Base-by-base conservation (phyloP, 2,329 filamentous ascomycete species). In the Trichoderma sp. region DNA sequence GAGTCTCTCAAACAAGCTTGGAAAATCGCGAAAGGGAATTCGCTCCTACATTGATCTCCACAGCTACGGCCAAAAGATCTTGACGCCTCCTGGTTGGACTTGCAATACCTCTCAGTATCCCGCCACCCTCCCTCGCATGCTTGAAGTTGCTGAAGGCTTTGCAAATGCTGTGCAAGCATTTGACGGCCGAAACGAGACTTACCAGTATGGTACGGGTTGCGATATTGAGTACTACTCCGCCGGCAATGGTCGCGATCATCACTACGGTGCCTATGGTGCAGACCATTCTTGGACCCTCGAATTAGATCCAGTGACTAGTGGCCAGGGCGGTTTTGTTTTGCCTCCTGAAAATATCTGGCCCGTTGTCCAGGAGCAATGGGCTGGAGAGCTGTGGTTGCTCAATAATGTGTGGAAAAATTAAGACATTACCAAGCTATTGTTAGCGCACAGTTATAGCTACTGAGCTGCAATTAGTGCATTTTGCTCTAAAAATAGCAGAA, bases 161-260 rank as follows among this genome's bases (percentile, higher is more conserved):
- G 65, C 65, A 28, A 68, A 68, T 26, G 55, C 65, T 8, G 65
- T 68, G 15, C 53, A 68, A 26, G 65, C 17, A n/a, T 68, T 32
- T 8, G 65, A 68, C 20, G 59, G 26, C 34, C 53, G 65, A 26
- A 68, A 68, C n/a, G 65, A 59, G 55, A 68, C 65, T 47, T 68
- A 68, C n/a, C 53, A 59, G 12, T 68, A 68, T 34, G 65, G 65
- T 17, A 53, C 65, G 12, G 65, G 65, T 6, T 68, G 65, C 30
- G 65, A 68, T 59, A 68, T 68, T 58, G 65, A 68, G 23, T 68
- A 68, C 36, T 68, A 68, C n/a, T 68, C 65, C 8, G 65, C 65
- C 23, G 65, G 65, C 5, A 68, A 68, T 30, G 65, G 55, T 26
- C 65, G 65, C 20, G 65, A 68, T 9, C 65, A 68, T n/a, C 65